Base-by-base conservation (phyloP, 805 yeast genomes). In the Saccharomycopsis olivae region DNA sequence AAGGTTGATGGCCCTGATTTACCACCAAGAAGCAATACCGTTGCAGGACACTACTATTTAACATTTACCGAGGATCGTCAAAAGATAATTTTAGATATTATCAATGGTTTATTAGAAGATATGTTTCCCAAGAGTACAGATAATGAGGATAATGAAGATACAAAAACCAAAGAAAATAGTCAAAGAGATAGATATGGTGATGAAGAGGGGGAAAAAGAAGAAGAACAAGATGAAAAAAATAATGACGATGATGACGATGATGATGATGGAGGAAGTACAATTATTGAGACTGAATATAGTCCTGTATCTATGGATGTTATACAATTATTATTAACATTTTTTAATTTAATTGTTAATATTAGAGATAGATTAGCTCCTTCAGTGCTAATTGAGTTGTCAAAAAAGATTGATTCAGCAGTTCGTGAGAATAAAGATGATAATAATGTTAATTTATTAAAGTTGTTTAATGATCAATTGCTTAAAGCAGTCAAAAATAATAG, bases 341-440 rank as follows among this genome's bases (percentile, higher is more conserved):
- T 80, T 47, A 79, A 79, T 51, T 64, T 82, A 40, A 62, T 69
- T 29, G 57, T 58, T 21, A 61, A 60, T 4, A 52, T 68, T 11
- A 60, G 58, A 28, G 33, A 47, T 2, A 50, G 51, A 34, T 60
- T 65, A 48, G 63, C 60, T 32, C 41, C 36, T 2, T 46, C 45
- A 1, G 48, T 57, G 15, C 43, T 66, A 1, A 41, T 50, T 2
- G 51, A 55, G 13, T 53, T 68, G 16, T 48, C 61, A 29, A 51
- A 53, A 3, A 30, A 23, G 16, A 18, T 35, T 8, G 36, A 33
- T 11, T 13, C 18, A 25, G 14, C 24, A 20, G 14, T 30, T 23
- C 15, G 23, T 5, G 11, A 18, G 1, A 18, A 15, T 3, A 29
- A 24, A 13, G 36, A 40, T n/a, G 20, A 18, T 18, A 17, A 29